Base-by-base conservation (phyloP, 306 rosid species). In the Vigna mungo region DNA sequence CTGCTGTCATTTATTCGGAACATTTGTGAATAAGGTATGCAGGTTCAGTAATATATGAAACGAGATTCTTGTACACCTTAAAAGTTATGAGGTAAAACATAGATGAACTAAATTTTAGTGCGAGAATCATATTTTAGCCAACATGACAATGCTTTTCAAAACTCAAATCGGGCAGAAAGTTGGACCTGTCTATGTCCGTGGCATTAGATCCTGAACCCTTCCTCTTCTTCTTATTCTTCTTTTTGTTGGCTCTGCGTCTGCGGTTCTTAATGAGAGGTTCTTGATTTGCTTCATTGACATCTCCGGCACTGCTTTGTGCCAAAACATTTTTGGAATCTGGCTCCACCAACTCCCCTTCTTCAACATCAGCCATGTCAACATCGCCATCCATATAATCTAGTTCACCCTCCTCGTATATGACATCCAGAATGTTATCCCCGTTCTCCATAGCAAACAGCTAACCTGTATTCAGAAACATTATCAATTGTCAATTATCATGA, bases 351-450 rank as follows among this genome's bases (percentile, higher is more conserved):
- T 92, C 98, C 7, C 98, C 97, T 84, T 90, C 96, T 78, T 94
- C 98, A 16, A 90, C 81, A 79, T 92, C 98, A 10, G 82, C 18
- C 98, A 95, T 95, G 25, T 95, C 97, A 73, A 95, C 92, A 61
- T 94, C 96, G 0, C 82, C 92, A 41, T 61, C 59, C 16, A 63
- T 14, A 9, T 63, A 16, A 36, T 37, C 53, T 2, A 66, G 43
- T 18, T 20, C 44, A 48, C 81, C 89, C 1, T 87, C 96, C 63
- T 89, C 95, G 14, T 76, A 59, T 68, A 94, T 81, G 58, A 90
- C 84, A 44, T 90, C 93, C 13, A 94, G 81, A 78, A 92, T 72
- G 85, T 69, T 89, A 78, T 87, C 93, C 30, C 71, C 93, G 4
- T 81, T 84, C 79, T 87, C 94, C 98, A 94, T 81, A 17, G 5